These are phyloP conservation scores for Ophiostoma sp. DNA, from an alignment of 2,329 filamentous ascomycete species.

Conservation along the genomic window DNA sequence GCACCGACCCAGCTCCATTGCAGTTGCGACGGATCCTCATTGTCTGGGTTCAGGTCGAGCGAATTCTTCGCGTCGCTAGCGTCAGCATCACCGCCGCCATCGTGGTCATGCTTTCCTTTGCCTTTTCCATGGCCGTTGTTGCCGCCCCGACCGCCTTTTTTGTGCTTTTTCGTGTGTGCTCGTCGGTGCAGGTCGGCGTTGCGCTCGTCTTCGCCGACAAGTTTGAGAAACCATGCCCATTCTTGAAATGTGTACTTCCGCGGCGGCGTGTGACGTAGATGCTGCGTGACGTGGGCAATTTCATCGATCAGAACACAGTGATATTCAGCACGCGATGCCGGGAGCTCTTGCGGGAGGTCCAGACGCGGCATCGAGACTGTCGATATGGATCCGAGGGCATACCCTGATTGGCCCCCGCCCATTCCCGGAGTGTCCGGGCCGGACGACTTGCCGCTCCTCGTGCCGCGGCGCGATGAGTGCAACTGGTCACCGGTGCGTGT, in stretches of 20 bases:
- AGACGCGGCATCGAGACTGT: conserved; percentile 38
- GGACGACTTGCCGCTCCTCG: not conserved
- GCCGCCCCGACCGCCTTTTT: not conserved
- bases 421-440: not conserved
- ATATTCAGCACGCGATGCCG: conserved; percentile 50
- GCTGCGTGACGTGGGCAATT: conserved; percentile 65
- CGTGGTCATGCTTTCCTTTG: not conserved
- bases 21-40: not conserved
- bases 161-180: conserved; percentile 29
- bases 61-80: not conserved
- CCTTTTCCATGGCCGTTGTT: not conserved
- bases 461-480: not conserved
- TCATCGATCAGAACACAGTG: conserved; percentile 69
- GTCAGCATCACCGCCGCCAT: not conserved
- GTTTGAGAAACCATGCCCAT: conserved; percentile 79
- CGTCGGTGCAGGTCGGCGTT: conserved; percentile 52
- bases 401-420: conserved; percentile 7
- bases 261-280: conserved; percentile 58
- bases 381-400: conserved; percentile 17
- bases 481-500: not conserved
- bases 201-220: conserved; percentile 69
- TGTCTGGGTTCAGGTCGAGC: not conserved
- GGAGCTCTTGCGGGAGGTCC: conserved; percentile 41
- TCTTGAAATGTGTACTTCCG: conserved; percentile 77
- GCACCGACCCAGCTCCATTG: conserved; percentile 74